Evolutionary conservation across 1,284 basidiomycete genomes (phyloP).

Genomic region (Puccinia polysora): DNA sequence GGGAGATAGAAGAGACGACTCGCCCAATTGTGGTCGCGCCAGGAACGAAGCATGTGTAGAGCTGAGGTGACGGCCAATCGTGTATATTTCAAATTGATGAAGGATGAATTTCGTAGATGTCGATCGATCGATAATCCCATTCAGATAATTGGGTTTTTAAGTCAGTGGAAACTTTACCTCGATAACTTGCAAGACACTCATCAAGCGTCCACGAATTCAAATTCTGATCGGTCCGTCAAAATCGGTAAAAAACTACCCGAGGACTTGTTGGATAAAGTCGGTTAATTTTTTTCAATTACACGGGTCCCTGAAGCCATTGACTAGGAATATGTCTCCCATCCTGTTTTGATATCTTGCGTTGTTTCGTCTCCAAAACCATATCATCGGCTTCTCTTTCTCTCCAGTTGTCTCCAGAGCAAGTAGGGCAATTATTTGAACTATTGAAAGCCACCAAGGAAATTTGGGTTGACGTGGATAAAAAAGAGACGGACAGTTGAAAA

Average conservation of each 20-base stretch:
- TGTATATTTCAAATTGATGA: background rate
- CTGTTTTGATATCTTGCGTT: background rate
- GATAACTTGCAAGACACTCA: conserved; percentile 49
- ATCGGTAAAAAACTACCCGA: conserved; percentile 48
- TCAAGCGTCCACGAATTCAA: background rate
- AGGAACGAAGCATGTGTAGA: too few relatives aligned
- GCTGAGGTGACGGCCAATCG: too few relatives aligned
- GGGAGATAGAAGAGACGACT: too few relatives aligned
- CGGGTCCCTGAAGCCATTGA: too few relatives aligned
- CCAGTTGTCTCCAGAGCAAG: conserved; percentile 52
- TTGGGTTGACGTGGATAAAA: conserved; percentile 30
- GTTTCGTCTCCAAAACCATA: too few relatives aligned
- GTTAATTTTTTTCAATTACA: too few relatives aligned
- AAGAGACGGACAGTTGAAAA: background rate
- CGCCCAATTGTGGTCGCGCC: too few relatives aligned
- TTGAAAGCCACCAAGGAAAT: conserved; percentile 43
- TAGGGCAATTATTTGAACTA: conserved; percentile 53
- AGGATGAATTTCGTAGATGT: conserved; percentile 43
- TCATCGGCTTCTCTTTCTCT: background rate
- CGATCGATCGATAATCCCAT: conserved; percentile 50
- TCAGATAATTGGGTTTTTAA: conserved; percentile 52
- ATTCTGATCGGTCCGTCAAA: conserved; percentile 21
- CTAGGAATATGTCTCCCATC: too few relatives aligned
- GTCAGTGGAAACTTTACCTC: conserved; percentile 53
- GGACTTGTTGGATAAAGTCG: conserved; percentile 43